Evolutionary conservation across 257 asterid genomes (phyloP).

Genomic region (Nicotiana paniculata): DNA sequence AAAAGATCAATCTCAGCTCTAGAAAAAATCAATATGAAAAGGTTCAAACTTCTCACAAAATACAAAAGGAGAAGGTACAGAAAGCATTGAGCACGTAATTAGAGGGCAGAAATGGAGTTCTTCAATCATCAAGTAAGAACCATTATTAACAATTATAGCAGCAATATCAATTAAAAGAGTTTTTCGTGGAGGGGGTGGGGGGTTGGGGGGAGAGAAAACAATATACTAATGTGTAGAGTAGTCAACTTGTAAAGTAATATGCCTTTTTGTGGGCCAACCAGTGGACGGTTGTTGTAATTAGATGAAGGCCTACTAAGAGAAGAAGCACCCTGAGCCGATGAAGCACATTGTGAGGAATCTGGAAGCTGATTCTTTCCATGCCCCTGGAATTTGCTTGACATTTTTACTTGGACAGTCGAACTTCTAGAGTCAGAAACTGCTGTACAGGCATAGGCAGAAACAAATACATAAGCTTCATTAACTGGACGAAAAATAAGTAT

Average conservation of each 20-base stretch:
- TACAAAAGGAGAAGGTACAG: background rate
- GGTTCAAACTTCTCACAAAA: background rate
- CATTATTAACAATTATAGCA: background rate
- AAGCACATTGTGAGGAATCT: constrained; percentile 37
- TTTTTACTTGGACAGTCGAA: constrained; percentile 33
- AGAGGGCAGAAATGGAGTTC: background rate
- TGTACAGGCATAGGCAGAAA: constrained; percentile 7
- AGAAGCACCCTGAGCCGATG: constrained; percentile 38
- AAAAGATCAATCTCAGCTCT: background rate
- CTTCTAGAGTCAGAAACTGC: constrained; percentile 41
- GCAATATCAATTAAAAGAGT: background rate
- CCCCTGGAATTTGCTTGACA: constrained; percentile 36
- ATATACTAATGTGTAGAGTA: background rate
- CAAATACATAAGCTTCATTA: constrained; percentile 1
- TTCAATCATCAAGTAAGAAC: background rate
- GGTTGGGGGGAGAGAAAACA: background rate
- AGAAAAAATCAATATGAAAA: background rate
- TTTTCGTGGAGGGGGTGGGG: background rate
- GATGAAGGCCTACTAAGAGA: constrained; percentile 67
- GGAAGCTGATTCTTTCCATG: constrained; percentile 45
- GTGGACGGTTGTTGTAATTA: constrained; percentile 58
- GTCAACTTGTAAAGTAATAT: background rate
- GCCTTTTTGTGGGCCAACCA: constrained; percentile 67
- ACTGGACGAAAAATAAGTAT: background rate
- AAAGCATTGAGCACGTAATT: background rate